phyloP scores from a whole-genome alignment of 495 filamentous ascomycete genomes.

The Tuber indicum region DNA sequence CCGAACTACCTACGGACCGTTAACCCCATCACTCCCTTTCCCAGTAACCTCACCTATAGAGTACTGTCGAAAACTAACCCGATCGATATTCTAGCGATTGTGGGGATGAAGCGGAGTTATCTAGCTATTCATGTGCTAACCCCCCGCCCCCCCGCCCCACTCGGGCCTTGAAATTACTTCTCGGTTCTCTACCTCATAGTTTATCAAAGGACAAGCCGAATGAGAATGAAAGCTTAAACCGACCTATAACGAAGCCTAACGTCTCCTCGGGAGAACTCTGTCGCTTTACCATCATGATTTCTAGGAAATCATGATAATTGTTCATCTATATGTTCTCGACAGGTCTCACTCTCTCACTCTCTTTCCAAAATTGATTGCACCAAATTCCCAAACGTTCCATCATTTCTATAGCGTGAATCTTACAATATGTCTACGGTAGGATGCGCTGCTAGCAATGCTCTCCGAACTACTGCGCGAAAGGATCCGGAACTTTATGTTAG shows the following conservation, averaged over 20 bases:
- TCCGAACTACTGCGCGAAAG: constrained; percentile 60
- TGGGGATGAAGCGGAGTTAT: neutral
- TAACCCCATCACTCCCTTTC: neutral
- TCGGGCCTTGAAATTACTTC: neutral
- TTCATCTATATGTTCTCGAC: neutral
- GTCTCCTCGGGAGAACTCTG: neutral
- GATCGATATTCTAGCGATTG: neutral
- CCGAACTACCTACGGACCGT: neutral
- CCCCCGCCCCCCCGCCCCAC: no score
- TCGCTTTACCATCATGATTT: neutral
- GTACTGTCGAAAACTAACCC: neutral
- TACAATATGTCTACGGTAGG: constrained; percentile 23
- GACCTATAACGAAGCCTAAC: neutral
- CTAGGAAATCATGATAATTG: neutral
- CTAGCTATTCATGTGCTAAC: neutral
- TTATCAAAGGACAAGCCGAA: neutral
- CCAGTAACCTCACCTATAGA: neutral
- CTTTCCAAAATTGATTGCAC: neutral
- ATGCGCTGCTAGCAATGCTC: constrained; percentile 43
- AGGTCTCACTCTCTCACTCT: neutral
- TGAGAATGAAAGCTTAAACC: neutral
- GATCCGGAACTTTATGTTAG: constrained; percentile 79
- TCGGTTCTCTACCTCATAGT: neutral
- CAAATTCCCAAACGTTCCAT: neutral
- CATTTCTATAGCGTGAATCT: neutral